These are phyloP conservation scores for Amanita muscaria DNA, from an alignment of 768 basidiomycete genomes.

Conservation along the genomic window DNA sequence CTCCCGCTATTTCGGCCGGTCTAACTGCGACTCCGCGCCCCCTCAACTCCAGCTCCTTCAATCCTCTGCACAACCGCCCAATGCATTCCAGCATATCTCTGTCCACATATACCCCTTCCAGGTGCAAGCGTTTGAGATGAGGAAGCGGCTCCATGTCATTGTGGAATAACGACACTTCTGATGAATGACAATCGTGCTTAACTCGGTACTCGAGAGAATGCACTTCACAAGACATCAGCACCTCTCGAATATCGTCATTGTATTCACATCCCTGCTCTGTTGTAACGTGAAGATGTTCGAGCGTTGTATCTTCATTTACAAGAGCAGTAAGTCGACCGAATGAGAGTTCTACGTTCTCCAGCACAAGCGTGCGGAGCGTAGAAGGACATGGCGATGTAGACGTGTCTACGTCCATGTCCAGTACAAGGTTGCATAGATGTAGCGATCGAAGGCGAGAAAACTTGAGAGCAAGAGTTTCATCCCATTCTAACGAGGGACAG, in stretches of 20 bases:
- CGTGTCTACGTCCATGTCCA: constrained; percentile 22
- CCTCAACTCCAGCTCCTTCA: constrained; percentile 21
- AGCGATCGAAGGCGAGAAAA: constrained; percentile 37
- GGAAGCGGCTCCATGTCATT: constrained; percentile 16
- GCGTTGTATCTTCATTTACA: constrained; percentile 24
- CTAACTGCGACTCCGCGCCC: too few species aligned
- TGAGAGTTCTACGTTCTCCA: constrained; percentile 36
- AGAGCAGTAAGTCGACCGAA: constrained; percentile 34
- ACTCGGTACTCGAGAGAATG: constrained; percentile 37
- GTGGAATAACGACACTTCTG: constrained; percentile 24
- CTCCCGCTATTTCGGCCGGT: not conserved
- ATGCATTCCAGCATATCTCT: constrained; percentile 26
- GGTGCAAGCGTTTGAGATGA: constrained; percentile 29
- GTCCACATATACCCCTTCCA: constrained; percentile 34
- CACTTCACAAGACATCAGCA: constrained; percentile 34
- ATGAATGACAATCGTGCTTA: constrained; percentile 16
- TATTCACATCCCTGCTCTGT: constrained; percentile 24
- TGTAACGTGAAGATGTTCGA: constrained; percentile 30
- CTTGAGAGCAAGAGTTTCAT: constrained; percentile 37
- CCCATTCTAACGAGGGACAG: constrained; percentile 42
- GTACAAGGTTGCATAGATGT: constrained; percentile 33
- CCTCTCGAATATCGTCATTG: constrained; percentile 31
- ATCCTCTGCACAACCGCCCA: constrained; percentile 22
- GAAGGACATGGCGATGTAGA: constrained; percentile 26
- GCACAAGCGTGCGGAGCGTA: constrained; percentile 28